These are phyloP conservation scores for Cutaneotrichosporon sp. DNA, from an alignment of 1,284 basidiomycete genomes.

Conservation along the genomic window DNA sequence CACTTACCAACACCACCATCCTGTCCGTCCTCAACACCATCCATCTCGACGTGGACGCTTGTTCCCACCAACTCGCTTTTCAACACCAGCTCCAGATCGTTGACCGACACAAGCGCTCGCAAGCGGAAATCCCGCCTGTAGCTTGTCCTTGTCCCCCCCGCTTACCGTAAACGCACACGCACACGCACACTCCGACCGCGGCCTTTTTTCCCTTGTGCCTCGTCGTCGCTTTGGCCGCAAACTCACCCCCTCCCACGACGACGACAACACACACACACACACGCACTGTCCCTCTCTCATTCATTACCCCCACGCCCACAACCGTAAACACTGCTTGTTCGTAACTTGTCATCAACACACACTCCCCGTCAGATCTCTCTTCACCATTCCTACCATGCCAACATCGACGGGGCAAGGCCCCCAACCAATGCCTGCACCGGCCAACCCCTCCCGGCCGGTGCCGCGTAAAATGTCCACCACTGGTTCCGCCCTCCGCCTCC, in stretches of 20 bases:
- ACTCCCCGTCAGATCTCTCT: not conserved
- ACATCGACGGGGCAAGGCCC: constrained; percentile 7
- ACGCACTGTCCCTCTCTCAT: not conserved
- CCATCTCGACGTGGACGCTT: no score
- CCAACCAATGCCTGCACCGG: constrained; percentile 17
- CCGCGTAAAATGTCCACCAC: constrained; percentile 15
- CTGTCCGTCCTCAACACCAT: not conserved
- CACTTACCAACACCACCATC: not conserved
- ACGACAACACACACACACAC: not conserved
- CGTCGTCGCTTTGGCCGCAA: not conserved
- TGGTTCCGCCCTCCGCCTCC: constrained; percentile 7
- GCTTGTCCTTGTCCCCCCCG: no score
- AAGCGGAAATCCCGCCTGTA: no score
- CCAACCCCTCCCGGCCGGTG: constrained; percentile 16
- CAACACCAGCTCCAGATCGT: no score
- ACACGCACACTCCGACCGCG: no score
- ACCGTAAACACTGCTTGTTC: not conserved
- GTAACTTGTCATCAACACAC: not conserved
- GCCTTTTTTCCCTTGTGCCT: no score
- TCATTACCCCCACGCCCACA: not conserved
- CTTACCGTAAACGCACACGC: no score
- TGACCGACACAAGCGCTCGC: no score
- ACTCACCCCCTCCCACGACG: not conserved
- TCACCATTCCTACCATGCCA: not conserved
- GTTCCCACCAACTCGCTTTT: no score